These are phyloP conservation scores for Coniochaeta pulveracea DNA, from an alignment of 2,329 filamentous ascomycete species.

Conservation along the genomic window DNA sequence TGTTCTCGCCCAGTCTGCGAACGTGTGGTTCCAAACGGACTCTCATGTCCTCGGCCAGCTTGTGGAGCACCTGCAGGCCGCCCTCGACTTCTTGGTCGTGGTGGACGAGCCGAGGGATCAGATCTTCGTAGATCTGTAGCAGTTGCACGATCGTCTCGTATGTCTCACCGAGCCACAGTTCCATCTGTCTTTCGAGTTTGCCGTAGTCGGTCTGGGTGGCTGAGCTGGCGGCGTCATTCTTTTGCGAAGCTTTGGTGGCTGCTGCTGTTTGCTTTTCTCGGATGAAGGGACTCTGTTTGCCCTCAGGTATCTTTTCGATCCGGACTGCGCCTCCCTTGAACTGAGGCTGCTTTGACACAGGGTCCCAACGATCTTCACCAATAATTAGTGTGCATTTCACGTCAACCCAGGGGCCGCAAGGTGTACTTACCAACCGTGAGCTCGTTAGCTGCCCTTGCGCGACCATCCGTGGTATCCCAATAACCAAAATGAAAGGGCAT, in stretches of 20 bases:
- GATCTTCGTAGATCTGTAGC: constrained; percentile 13
- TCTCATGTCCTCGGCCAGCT: constrained; percentile 13
- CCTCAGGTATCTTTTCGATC: constrained; percentile 16
- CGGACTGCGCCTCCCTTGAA: constrained; percentile 23
- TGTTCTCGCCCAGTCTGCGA: constrained; percentile 15
- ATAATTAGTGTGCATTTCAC: neutral
- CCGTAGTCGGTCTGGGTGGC: constrained; percentile 7
- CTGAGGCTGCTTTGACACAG: constrained; percentile 23
- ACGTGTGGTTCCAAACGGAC: constrained; percentile 13
- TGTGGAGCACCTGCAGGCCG: constrained; percentile 17
- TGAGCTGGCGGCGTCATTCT: constrained; percentile 5
- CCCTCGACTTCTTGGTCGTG: constrained; percentile 18
- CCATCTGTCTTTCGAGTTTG: constrained; percentile 16
- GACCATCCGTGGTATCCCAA: constrained; percentile 19
- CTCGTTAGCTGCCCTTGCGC: constrained; percentile 23
- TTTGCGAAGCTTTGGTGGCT: constrained; percentile 6
- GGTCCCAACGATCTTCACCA: constrained; percentile 15
- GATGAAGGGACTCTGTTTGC: constrained; percentile 3
- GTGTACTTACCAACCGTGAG: constrained; percentile 19
- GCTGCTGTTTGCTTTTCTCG: constrained; percentile 15
- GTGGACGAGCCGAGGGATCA: constrained; percentile 15
- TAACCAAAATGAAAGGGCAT: constrained; percentile 27
- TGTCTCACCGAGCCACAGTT: constrained; percentile 21
- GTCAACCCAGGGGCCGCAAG: neutral
- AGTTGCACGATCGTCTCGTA: constrained; percentile 15